Base-by-base conservation (phyloP, 2,329 filamentous ascomycete genomes). In the Aspergillus floridensis region DNA sequence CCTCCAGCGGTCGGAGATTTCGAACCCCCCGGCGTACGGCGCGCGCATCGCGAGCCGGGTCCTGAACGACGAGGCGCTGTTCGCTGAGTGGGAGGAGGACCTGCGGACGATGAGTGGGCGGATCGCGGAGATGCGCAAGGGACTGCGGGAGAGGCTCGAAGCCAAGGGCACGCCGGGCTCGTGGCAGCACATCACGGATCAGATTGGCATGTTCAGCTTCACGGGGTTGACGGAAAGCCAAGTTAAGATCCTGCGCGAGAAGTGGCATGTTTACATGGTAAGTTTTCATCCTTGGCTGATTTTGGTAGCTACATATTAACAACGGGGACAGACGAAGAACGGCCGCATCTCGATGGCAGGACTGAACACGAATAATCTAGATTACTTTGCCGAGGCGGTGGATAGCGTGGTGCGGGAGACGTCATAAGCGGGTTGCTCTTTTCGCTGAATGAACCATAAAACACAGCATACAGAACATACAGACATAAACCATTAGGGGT, bases 191-290 rank as follows among this genome's bases (percentile, higher is more conserved):
- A 96, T 99, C 75, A 97, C 93, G 16, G 91, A 96, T 70, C 95
- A 99, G 84, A 99, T 99, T 73, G 95, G 95, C 80, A 99, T 99
- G 95, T 99, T 99, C 81, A 93, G 89, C 76, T 99, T 96, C 59
- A 82, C 82, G 0, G 84, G 83, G 0, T 70, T 86, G 60, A 79
- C 62, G 4, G 77, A 81, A 59, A 60, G 70, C 3, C 82, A 85
- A 63, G 81, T 85, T 3, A 65, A 71, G 65, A 68, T 74, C 50
- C 65, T 81, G 61, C 69, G 77, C 32, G 76, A 79, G 55, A 79
- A 81, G 69, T 80, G 77, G 74, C 80, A 82, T 61, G 73, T 82
- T 47, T 82, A 81, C 59, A 81, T 82, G 80, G 76, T 78, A 60
- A 60, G 71, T 64, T 38, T 49, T 60, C 11, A 49, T 41, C n/a